A percentile compares a stretch with the other conserved stretches of the same genome.
These are phyloP conservation scores for Ploettnerulaceae sp. DNA, from an alignment of 2,329 filamentous ascomycete genomes.

Conservation along the genomic window DNA sequence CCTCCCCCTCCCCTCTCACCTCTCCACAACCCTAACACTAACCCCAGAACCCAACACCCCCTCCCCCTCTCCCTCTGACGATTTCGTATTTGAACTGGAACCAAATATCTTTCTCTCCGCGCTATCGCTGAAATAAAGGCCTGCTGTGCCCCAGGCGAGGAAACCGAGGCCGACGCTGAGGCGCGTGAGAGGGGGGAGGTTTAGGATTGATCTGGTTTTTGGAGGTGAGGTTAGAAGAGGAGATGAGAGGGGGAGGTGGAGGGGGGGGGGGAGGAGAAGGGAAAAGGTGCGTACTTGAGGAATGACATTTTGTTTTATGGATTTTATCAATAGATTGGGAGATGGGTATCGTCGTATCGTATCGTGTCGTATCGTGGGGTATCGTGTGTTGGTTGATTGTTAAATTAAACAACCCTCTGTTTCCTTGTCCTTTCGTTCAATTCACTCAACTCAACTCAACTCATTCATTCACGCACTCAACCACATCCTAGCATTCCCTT, in stretches of 20 bases:
- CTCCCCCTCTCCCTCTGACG: neutral
- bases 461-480: too few relatives aligned
- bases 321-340: too few relatives aligned
- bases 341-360: too few relatives aligned
- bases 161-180: constrained; percentile 67
- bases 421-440: too few relatives aligned
- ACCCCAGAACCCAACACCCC: neutral
- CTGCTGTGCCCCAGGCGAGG: constrained; percentile 69
- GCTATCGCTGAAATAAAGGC: constrained; percentile 67
- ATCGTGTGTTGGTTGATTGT: too few relatives aligned
- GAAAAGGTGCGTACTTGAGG: neutral
- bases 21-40: neutral
- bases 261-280: neutral
- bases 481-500: too few relatives aligned
- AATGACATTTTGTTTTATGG: too few relatives aligned
- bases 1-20: neutral
- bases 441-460: too few relatives aligned
- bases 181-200: constrained; percentile 65
- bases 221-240: neutral
- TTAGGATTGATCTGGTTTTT: constrained; percentile 48
- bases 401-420: too few relatives aligned
- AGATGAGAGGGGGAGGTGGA: neutral
- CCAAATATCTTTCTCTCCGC: constrained; percentile 55
- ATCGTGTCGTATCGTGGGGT: too few relatives aligned
- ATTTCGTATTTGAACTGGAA: neutral